Base-by-base conservation (phyloP, 116 monocot species). In the Papilionanthe hybrid region DNA sequence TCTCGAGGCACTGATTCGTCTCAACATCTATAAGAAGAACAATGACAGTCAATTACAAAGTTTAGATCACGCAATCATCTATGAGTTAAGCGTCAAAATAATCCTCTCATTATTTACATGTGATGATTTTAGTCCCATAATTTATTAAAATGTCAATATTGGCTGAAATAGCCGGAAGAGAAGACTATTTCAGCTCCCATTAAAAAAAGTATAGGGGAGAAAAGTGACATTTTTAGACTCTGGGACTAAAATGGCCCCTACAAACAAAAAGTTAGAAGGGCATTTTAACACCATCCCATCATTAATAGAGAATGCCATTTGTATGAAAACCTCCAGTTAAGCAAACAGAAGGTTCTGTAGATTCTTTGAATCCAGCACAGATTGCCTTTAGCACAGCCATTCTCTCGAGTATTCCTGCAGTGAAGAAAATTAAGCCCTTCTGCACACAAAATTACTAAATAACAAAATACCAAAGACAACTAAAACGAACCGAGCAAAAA, bases 351-450 rank as follows among this genome's bases (percentile, higher is more conserved):
- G 95, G 95, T 43, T 96, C 95, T 8, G 88, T 91, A 4, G 91
- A 77, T 72, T 93, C 95, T 72, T 93, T 88, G 78, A 91, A 96
- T 75, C 95, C 95, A 43, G 95, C 88, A 80, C 95, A 96, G 75
- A 96, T 80, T 30, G 95, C 95, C 82, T 91, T 93, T 55, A 96
- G 85, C 65, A 93, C 91, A 69, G 88, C 87, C 19, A 80, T 84
- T 45, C 95, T 88, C 75, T 93, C 93, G 86, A 96, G 78, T 78
- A 78, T 49, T 45, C 95, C 95, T 96, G 72, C 80, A 81, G 27
- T 11, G 42, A 45, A 57, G 37, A 43, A 12, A 76, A 50, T 5
- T 11, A 72, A 72, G 4, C 50, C 72, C 22, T 28, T 29, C 42
- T 80, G 45, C n/a, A 47, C 32, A 63, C 23, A 75, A 41, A 7